A percentile compares a stretch with the other conserved stretches of the same genome.
phyloP scores from a whole-genome alignment of 352 stramenopile species.

The Phytophthora pisi region DNA sequence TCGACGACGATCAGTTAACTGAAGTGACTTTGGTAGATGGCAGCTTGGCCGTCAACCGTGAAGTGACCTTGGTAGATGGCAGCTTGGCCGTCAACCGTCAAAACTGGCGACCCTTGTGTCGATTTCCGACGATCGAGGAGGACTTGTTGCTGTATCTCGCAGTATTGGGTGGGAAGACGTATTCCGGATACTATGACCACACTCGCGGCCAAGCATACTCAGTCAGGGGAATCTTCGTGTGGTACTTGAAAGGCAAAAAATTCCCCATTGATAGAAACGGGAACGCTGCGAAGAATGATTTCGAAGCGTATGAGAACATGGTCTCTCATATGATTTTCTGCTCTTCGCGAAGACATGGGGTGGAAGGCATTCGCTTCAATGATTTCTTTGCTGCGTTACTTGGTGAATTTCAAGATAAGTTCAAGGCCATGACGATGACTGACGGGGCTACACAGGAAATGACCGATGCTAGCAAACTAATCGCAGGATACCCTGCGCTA shows the following conservation, averaged over 20 bases:
- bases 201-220: background rate
- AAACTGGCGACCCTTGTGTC: background rate
- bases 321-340: conserved; percentile 7
- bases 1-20: background rate
- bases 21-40: background rate
- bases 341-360: conserved; percentile 3
- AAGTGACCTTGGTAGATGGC: no score
- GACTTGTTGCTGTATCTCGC: conserved; percentile 19
- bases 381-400: conserved; percentile 3
- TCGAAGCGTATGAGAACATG: conserved; percentile 4
- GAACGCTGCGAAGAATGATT: background rate
- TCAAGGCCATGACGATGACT: background rate
- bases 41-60: background rate
- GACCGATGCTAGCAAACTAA: background rate
- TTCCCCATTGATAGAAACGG: background rate
- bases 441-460: background rate
- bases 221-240: background rate
- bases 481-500: background rate
- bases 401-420: conserved; percentile 1
- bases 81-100: no score
- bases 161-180: conserved; percentile 13
- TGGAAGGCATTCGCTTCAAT: conserved; percentile 2
- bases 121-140: conserved; percentile 5
- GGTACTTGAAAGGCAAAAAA: background rate
- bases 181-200: conserved; percentile 6